Evolutionary conservation across 225 moss, liverwort and hornwort species (phyloP).

Genomic region (Neckera pumila): DNA sequence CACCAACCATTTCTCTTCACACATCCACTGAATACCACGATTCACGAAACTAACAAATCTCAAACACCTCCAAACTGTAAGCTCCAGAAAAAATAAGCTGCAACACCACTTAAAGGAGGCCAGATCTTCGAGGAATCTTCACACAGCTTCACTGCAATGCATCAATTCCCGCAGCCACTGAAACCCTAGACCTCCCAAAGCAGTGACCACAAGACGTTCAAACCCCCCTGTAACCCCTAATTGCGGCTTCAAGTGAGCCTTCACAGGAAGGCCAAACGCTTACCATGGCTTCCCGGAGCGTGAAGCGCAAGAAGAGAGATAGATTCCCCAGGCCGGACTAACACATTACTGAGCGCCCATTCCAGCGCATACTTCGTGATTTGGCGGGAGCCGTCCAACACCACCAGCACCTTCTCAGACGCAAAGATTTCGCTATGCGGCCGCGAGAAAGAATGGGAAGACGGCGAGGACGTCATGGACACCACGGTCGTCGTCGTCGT

Average conservation of each 20-base stretch:
- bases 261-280: neutral
- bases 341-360: constrained; percentile 44
- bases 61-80: neutral
- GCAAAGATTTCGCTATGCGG: constrained; percentile 19
- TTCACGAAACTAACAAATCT: neutral
- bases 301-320: constrained; percentile 33
- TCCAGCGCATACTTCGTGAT: constrained; percentile 40
- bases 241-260: neutral
- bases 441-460: constrained; percentile 13
- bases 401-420: constrained; percentile 41
- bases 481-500: constrained; percentile 3
- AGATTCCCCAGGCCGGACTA: constrained; percentile 37
- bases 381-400: constrained; percentile 31
- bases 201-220: neutral
- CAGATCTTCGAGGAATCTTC: neutral
- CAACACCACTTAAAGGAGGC: neutral
- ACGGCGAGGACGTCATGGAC: constrained; percentile 12
- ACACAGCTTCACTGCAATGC: neutral
- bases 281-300: constrained; percentile 29
- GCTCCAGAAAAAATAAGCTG: neutral
- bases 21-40: neutral
- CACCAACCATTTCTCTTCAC: neutral
- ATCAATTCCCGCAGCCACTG: neutral
- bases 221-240: neutral
- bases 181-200: neutral